Percentiles rank a stretch among this genome's conserved stretches.
Evolutionary conservation across 2,329 filamentous ascomycete genomes (phyloP).

Genomic region (Aschersonia sp.): DNA sequence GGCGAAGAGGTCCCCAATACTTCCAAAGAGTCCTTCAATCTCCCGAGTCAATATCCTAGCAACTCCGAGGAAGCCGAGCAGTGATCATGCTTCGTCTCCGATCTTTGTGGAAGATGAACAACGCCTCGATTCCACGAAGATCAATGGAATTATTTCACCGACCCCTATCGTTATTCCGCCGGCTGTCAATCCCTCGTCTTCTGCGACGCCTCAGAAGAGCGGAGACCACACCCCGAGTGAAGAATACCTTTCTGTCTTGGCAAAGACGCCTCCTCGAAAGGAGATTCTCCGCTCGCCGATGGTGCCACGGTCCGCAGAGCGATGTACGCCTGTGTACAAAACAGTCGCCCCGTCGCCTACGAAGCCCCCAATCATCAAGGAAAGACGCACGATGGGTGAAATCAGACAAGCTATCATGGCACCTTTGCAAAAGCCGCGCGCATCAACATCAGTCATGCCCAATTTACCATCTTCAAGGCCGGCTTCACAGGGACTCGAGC

Average conservation of each 20-base stretch:
- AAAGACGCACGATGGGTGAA: constrained; percentile 4
- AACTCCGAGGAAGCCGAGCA: too few species aligned
- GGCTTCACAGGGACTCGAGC: neutral
- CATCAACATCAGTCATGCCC: neutral
- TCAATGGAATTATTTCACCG: too few species aligned
- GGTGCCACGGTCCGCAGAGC: constrained; percentile 3
- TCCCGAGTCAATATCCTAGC: too few species aligned
- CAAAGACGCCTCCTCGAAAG: neutral
- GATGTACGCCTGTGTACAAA: constrained; percentile 4
- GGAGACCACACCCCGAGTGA: neutral
- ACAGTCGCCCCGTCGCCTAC: neutral
- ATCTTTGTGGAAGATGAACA: too few species aligned
- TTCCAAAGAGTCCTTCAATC: too few species aligned
- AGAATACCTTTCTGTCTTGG: neutral
- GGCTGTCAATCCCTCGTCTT: too few species aligned
- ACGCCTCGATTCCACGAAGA: too few species aligned
- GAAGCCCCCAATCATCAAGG: neutral
- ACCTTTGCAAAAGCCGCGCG: neutral
- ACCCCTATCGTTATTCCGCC: too few species aligned
- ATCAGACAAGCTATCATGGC: constrained; percentile 4
- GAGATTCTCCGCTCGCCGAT: neutral
- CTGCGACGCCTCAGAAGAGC: neutral
- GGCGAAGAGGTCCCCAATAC: too few species aligned
- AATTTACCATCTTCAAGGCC: neutral
- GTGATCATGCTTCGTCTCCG: too few species aligned